Percentiles rank a stretch among this genome's conserved stretches.
phyloP scores from a whole-genome alignment of 2,329 filamentous ascomycete genomes.

The Colletotrichum horii region DNA sequence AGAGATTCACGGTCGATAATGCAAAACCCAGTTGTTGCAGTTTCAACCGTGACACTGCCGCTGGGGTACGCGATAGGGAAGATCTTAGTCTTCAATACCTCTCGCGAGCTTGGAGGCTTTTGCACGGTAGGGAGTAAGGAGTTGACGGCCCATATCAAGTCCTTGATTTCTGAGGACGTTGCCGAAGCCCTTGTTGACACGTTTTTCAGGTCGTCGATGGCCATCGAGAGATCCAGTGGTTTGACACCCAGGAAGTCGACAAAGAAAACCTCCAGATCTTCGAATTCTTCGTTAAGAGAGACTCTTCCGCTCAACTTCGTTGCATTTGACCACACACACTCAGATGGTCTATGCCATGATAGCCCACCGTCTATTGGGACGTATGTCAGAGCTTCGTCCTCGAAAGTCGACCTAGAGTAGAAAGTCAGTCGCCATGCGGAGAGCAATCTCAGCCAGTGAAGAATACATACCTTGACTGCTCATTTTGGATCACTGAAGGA shows the following conservation, averaged over 20 bases:
- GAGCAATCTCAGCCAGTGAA: no score
- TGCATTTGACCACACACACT: neutral
- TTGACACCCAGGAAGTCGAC: neutral
- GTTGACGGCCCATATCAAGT: neutral
- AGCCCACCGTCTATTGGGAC: neutral
- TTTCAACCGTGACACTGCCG: neutral
- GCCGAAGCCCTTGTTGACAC: neutral
- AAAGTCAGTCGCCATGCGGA: no score
- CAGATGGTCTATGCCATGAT: neutral
- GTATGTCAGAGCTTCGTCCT: neutral
- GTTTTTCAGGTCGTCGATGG: neutral
- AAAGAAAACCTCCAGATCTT: neutral
- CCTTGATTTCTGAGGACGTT: neutral
- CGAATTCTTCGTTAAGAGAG: neutral
- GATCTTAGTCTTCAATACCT: neutral
- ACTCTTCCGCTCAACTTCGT: neutral
- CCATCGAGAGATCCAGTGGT: neutral
- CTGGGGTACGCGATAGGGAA: neutral
- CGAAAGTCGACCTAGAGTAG: neutral
- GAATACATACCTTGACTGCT: neutral
- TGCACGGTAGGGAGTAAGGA: neutral
- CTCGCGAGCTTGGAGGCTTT: neutral
- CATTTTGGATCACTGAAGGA: neutral
- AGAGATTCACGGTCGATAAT: neutral
- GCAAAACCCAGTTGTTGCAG: neutral